Percentiles rank a stretch among this genome's conserved stretches.
Conservation (phyloP, 2,329 filamentous ascomycete species). For the Colletotrichum neosansevieriae region DNA sequence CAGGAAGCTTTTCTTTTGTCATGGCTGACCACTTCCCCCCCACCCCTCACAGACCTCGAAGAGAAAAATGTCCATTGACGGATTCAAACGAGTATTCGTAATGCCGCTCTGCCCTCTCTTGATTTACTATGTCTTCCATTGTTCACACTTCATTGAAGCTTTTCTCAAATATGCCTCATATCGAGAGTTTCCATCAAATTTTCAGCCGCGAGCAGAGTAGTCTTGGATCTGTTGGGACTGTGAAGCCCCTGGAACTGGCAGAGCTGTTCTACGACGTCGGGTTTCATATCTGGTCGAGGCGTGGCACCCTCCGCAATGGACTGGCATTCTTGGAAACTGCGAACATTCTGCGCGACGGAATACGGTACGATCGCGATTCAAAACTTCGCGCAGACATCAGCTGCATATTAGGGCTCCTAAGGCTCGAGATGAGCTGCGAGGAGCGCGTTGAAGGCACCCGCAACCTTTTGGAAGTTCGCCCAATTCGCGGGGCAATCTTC, state of each 20-base stretch:
- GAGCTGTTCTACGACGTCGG: slow-evolving; percentile 2
- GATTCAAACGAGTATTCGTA: too few relatives aligned
- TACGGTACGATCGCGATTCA: background rate
- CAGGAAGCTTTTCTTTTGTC: too few relatives aligned
- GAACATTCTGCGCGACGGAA: background rate
- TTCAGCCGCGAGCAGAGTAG: background rate
- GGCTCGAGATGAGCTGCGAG: background rate
- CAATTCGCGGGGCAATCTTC: background rate
- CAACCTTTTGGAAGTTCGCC: background rate
- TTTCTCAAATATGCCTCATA: background rate
- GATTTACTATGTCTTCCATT: too few relatives aligned
- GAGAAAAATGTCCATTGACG: too few relatives aligned
- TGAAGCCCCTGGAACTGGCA: background rate
- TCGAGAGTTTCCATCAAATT: background rate
- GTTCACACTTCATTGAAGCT: too few relatives aligned
- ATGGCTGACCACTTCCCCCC: too few relatives aligned
- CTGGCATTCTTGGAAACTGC: background rate
- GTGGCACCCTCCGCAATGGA: background rate
- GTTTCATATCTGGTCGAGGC: background rate
- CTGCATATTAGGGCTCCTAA: background rate
- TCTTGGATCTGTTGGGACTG: background rate
- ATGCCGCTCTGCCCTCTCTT: too few relatives aligned
- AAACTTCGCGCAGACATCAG: slow-evolving; percentile 2
- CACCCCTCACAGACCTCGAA: too few relatives aligned
- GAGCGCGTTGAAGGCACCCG: background rate